Conservation (phyloP, 148 eudicot species). For the Spergularia marina region DNA sequence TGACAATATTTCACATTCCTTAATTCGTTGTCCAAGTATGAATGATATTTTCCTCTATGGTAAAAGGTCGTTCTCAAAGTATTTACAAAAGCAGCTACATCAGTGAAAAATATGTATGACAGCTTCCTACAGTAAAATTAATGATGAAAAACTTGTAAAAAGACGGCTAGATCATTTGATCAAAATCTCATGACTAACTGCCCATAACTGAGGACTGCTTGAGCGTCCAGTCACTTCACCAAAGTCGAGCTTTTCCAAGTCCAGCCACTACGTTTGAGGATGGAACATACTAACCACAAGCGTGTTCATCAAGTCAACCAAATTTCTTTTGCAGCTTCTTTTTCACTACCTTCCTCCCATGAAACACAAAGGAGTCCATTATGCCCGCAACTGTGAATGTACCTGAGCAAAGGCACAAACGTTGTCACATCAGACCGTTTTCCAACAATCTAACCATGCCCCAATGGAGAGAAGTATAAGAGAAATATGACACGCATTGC, state of each 20-base stretch:
- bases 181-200: conserved; percentile 10
- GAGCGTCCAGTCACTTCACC: background rate
- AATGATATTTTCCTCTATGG: conserved; percentile 1
- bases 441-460: background rate
- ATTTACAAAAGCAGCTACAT: conserved; percentile 19
- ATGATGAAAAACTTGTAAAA: conserved; percentile 1
- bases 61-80: conserved; percentile 1
- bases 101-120: background rate
- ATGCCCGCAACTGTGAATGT: conserved; percentile 80
- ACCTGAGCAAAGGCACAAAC: conserved; percentile 42
- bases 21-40: background rate
- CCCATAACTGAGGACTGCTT: background rate
- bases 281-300: background rate
- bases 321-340: conserved; percentile 67
- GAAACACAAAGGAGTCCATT: conserved; percentile 76
- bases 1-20: too few species aligned
- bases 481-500: too few species aligned
- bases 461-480: too few species aligned
- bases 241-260: background rate
- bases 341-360: conserved; percentile 62
- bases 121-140: too few species aligned
- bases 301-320: conserved; percentile 26
- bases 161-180: conserved; percentile 6
- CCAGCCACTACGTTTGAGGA: background rate
- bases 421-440: background rate